Conservation (phyloP, 1,284 basidiomycete genomes). For the Agaricales sp. region DNA sequence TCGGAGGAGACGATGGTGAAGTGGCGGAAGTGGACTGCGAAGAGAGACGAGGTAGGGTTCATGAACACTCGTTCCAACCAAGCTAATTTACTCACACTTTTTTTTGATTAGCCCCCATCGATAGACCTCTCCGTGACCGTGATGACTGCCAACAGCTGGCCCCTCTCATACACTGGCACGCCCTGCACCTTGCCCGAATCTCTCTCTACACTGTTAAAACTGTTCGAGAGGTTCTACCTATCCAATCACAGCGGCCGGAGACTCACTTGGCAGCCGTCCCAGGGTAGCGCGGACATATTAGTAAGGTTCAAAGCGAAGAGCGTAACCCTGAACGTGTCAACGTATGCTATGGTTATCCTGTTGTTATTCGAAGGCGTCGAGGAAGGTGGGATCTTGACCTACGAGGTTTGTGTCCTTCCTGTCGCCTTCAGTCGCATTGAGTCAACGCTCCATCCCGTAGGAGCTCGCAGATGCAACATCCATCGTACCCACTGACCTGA, state of each 20-base stretch:
- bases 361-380: slow-evolving; percentile 75
- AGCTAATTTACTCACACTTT: slow-evolving; percentile 28
- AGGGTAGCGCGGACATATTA: slow-evolving; percentile 87
- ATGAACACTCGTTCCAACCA: slow-evolving; percentile 44
- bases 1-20: slow-evolving; percentile 69
- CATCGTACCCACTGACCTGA: slow-evolving; percentile 74
- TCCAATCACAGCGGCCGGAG: slow-evolving; percentile 83
- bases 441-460: slow-evolving; percentile 22
- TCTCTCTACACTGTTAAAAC: slow-evolving; percentile 56
- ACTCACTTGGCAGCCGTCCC: slow-evolving; percentile 89
- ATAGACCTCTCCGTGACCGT: slow-evolving; percentile 82
- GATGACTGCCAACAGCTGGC: slow-evolving; percentile 93
- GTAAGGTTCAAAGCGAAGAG: slow-evolving; percentile 72
- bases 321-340: slow-evolving; percentile 92
- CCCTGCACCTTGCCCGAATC: slow-evolving; percentile 60
- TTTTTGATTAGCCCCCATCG: slow-evolving; percentile 41
- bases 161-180: slow-evolving; percentile 55
- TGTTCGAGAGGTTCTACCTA: slow-evolving; percentile 88
- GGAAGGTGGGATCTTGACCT: slow-evolving; percentile 64
- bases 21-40: slow-evolving; percentile 48
- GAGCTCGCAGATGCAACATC: slow-evolving; percentile 63
- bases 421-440: slow-evolving; percentile 4
- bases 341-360: slow-evolving; percentile 83
- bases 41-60: too few species aligned
- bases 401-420: slow-evolving; percentile 39